These are phyloP conservation scores for Globisporangium perplexum DNA, from an alignment of 352 stramenopile species.

Conservation along the genomic window DNA sequence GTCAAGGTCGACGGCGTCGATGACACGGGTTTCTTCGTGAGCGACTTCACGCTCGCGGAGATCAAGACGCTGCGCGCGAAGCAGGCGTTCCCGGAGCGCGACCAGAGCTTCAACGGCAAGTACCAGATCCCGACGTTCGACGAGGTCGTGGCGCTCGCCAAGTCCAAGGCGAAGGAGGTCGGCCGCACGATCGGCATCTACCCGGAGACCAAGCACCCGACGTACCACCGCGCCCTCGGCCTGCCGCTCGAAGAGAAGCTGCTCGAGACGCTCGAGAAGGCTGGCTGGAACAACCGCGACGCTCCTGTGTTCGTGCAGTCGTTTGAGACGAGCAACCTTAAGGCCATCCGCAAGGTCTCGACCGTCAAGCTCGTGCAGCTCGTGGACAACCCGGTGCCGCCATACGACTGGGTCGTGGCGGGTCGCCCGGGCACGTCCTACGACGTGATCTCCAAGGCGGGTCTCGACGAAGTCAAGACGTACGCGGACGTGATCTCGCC, in stretches of 20 bases:
- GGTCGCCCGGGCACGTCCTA: slow-evolving; percentile 47
- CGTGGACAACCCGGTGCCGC: slow-evolving; percentile 14
- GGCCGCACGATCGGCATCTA: slow-evolving; percentile 79
- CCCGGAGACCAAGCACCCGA: slow-evolving; percentile 85
- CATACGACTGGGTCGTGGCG: slow-evolving; percentile 63
- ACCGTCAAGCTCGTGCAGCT: slow-evolving; percentile 74
- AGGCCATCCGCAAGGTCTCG: slow-evolving; percentile 52
- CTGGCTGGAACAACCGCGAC: slow-evolving; percentile 60
- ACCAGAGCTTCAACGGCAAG: slow-evolving; percentile 76
- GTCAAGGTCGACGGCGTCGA: slow-evolving; percentile 51
- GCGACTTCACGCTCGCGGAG: slow-evolving; percentile 90
- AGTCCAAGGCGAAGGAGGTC: slow-evolving; percentile 51
- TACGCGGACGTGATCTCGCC: slow-evolving; percentile 70
- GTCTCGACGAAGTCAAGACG: slow-evolving; percentile 56
- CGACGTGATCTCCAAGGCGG: slow-evolving; percentile 45
- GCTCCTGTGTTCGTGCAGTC: slow-evolving; percentile 70
- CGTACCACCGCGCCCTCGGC: slow-evolving; percentile 57
- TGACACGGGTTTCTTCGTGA: slow-evolving; percentile 79
- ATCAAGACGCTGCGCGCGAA: slow-evolving; percentile 82
- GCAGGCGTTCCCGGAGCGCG: slow-evolving; percentile 73
- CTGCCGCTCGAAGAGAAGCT: slow-evolving; percentile 77
- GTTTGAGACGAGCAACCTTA: slow-evolving; percentile 73
- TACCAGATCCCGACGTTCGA: slow-evolving; percentile 88
- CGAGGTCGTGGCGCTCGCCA: slow-evolving; percentile 82
- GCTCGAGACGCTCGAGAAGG: slow-evolving; percentile 57